Base-by-base conservation (phyloP, 805 yeast genomes). In the Geotrichum ghanense region DNA sequence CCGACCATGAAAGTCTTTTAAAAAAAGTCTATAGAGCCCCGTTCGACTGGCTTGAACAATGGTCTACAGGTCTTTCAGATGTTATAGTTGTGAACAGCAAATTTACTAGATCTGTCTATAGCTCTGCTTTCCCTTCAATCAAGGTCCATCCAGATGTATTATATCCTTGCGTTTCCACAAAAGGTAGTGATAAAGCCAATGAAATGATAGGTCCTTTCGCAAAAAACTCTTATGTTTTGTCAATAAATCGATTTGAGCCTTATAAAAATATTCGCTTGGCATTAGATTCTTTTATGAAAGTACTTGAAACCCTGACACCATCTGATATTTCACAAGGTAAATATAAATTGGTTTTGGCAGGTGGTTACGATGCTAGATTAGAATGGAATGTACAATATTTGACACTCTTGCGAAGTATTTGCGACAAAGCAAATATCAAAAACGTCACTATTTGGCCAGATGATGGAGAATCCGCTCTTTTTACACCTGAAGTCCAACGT, bases 161-260 rank as follows among this genome's bases (percentile, higher is more conserved):
- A 2, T 83, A 83, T 53, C 90, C 92, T 0, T 89, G 97, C 63
- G 95, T 92, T 2, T 79, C 80, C 52, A 56, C 69, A 3, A 63
- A 60, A 19, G 46, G 41, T 1, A 51, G 61, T 2, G 47, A 56
- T 20, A 40, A 42, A 34, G 44, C 44, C 10, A 45, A 5, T 22
- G 42, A 39, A 5, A 5, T 22, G 19, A 6, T 16, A 6, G 42
- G 42, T 4, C 25, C 42, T 22, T 22, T 22, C 14, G 22, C 42
- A 39, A 22, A 26, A 22, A 3, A 48, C 45, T 23, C 23, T 24
- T 3, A 26, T 35, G 39, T 26, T 43, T 63, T 92, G 26, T 84
- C 95, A 22, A 74, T 92, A 44, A 92, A 92, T 62, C 73, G 99
- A 52, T 92, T 83, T 59, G 98, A 92, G 64, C 70, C 81, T 47